These are phyloP conservation scores for Colletotrichum liaoningense DNA, from an alignment of 2,329 filamentous ascomycete species.

Conservation along the genomic window DNA sequence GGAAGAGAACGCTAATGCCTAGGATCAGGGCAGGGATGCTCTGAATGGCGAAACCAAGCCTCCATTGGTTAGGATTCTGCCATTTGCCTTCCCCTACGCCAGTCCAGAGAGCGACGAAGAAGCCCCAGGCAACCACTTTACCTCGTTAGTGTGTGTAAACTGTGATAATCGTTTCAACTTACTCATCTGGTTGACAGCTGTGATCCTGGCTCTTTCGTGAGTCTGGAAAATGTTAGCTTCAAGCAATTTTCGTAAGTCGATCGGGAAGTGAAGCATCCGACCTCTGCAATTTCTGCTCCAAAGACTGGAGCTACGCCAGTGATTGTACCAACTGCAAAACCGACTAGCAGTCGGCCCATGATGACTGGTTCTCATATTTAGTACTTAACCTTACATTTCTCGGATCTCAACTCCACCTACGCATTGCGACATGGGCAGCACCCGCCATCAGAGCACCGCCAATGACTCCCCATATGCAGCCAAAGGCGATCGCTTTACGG, in stretches of 20 bases:
- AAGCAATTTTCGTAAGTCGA: not conserved
- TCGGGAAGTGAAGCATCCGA: conserved; percentile 8
- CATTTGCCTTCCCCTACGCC: conserved; percentile 52
- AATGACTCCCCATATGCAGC: conserved; percentile 52
- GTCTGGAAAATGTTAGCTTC: conserved; percentile 38
- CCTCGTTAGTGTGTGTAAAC: no score
- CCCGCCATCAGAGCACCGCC: conserved; percentile 54
- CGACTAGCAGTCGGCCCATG: conserved; percentile 50
- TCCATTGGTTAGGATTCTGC: conserved; percentile 51
- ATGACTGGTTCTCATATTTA: conserved; percentile 43
- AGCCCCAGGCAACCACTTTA: conserved; percentile 54
- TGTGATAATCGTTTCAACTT: conserved; percentile 17
- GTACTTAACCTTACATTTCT: not conserved
- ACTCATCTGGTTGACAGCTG: conserved; percentile 55
- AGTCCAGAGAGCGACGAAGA: conserved; percentile 53
- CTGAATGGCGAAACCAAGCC: conserved; percentile 51
- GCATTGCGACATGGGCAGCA: conserved; percentile 53
- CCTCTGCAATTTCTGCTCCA: conserved; percentile 54
- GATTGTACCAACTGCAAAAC: conserved; percentile 53
- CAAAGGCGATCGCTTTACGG: conserved; percentile 53
- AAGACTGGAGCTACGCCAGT: conserved; percentile 54
- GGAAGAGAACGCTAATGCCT: conserved; percentile 48
- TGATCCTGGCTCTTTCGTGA: conserved; percentile 51
- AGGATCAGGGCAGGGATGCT: conserved; percentile 48
- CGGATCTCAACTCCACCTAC: conserved; percentile 37